These are phyloP conservation scores for Bullera alba DNA, from an alignment of 768 basidiomycete genomes.

Conservation along the genomic window DNA sequence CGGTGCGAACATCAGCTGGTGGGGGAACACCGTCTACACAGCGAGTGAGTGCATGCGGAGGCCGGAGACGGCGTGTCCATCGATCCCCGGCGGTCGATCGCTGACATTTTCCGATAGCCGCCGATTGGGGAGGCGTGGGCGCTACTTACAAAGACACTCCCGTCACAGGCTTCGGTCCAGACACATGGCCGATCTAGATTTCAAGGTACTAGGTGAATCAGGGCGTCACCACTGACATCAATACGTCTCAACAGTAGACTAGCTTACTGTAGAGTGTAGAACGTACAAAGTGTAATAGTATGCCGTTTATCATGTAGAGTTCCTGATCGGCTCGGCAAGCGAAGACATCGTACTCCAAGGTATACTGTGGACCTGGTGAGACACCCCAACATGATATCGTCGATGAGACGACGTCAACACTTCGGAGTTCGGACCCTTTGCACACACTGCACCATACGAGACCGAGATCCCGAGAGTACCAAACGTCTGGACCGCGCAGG, in stretches of 20 bases:
- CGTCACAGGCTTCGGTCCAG: slow-evolving; percentile 28
- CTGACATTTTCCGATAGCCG: slow-evolving; percentile 14
- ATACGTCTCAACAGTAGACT: not conserved
- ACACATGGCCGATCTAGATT: slow-evolving; percentile 18
- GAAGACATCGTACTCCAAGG: not conserved
- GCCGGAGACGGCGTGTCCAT: not conserved
- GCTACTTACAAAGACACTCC: slow-evolving; percentile 18
- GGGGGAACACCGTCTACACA: slow-evolving; percentile 47
- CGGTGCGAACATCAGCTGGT: slow-evolving; percentile 46
- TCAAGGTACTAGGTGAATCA: not conserved
- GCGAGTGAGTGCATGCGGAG: slow-evolving; percentile 45
- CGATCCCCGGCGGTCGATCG: not conserved
- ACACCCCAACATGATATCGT: too few relatives aligned
- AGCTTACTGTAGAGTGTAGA: not conserved
- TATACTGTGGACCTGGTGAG: not conserved
- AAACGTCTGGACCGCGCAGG: not conserved
- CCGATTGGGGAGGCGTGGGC: slow-evolving; percentile 29
- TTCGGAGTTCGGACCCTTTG: not conserved
- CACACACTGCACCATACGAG: not conserved
- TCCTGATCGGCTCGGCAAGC: not conserved
- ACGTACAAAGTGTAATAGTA: not conserved
- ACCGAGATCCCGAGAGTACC: not conserved
- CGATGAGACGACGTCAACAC: too few relatives aligned
- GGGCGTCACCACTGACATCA: not conserved
- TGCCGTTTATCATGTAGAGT: not conserved